Evolutionary conservation across 768 basidiomycete genomes (phyloP), one percentile per base, ranked within the genome.

Genomic region (Gelatoporia subvermispora): DNA sequence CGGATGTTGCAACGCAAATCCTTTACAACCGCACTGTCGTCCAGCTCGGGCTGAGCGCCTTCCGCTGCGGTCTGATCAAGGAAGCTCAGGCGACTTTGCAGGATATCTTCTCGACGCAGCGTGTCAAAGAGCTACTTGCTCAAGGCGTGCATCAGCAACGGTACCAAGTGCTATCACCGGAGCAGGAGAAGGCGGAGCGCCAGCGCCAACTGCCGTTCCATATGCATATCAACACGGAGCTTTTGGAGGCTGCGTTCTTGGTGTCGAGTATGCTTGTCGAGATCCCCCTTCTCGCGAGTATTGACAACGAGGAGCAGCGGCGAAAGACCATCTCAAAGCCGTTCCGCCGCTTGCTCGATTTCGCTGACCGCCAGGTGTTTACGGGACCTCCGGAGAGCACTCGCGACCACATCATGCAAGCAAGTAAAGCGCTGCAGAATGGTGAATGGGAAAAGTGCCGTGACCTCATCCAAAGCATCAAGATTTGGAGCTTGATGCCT

Each of bases 261-360:
- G 93, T 96, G 16, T 94, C 92, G 15, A 97, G 94, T 71, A 99
- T 99, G 96, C 78, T 99, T 34, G 87, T 97, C 35, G 96, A 98
- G 70, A 93, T 99, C 16, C 96, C 96, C 2, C 70, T 97, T 20
- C 73, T 98, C 16, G 96, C 96, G 3, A 93, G 88, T 65, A 89
- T 93, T 52, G 93, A 96, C 54, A 88, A 88, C 2, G 93, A 98
- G 63, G 93, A 96, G 68, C 79, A 84, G 68, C 92, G 86, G 71
- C 84, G 95, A 59, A 93, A 95, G 69, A 79, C 83, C 2, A 89
- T 95, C 50, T 93, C 91, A n/a, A 94, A 97, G 65, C 91, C 93
- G 21, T 99, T 98, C 82, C 82, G 94, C 34, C 80, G 95, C 39
- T 71, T 97, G 52, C 73, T 99, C 45, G 96, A 99, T 68, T 94